Percentiles rank a stretch among this genome's conserved stretches.
These are phyloP conservation scores for Odonthalia washingtoniensis DNA, from an alignment of 31 red algal species.

Conservation along the genomic window DNA sequence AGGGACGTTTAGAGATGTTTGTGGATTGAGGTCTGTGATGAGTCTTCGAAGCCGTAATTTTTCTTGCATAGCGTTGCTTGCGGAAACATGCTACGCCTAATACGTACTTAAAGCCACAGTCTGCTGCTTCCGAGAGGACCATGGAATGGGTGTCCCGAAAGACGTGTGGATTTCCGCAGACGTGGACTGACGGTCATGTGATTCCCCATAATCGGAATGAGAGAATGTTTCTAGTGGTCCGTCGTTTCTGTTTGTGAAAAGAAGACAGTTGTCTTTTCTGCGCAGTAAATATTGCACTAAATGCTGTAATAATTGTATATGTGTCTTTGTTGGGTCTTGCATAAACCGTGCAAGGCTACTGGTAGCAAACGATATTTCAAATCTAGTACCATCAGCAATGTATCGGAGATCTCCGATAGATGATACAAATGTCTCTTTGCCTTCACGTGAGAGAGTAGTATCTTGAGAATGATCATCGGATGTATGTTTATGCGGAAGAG, in stretches of 20 bases:
- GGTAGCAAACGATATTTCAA: constrained; percentile 12
- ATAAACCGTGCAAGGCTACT: not conserved
- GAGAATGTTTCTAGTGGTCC: not conserved
- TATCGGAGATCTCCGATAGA: not conserved
- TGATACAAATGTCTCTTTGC: not conserved
- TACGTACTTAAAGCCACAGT: not conserved
- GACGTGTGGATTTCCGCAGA: too few relatives aligned
- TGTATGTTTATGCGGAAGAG: not conserved
- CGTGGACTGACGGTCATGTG: too few relatives aligned
- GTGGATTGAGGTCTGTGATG: too few relatives aligned
- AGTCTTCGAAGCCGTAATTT: not conserved
- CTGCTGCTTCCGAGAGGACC: not conserved
- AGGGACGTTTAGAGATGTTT: too few relatives aligned
- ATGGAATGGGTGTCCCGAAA: not conserved
- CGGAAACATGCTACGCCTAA: not conserved
- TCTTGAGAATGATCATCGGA: not conserved
- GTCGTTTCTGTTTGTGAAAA: not conserved
- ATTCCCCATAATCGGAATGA: too few relatives aligned
- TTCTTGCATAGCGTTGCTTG: not conserved
- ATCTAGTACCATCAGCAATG: constrained; percentile 16
- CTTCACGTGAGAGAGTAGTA: not conserved
- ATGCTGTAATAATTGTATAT: not conserved
- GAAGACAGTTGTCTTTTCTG: not conserved
- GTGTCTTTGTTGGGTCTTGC: not conserved
- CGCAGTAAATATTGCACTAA: not conserved